Conservation (phyloP, 2,329 filamentous ascomycete species). For the Aspergillus tubingensis region DNA sequence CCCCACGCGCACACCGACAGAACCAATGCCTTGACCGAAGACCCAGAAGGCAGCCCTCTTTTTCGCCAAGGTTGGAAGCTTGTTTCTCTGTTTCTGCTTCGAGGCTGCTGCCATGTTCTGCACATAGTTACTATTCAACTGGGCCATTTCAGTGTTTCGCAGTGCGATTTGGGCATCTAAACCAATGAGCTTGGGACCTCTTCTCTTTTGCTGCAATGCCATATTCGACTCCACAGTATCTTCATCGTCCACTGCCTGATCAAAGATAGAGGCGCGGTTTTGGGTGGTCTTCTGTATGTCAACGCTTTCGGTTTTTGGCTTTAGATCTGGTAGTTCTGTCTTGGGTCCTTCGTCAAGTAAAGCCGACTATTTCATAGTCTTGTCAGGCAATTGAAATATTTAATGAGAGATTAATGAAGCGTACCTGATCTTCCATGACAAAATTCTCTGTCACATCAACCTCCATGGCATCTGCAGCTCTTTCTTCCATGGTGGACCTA, state of each 20-base stretch:
- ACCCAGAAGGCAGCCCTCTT: slow-evolving; percentile 66
- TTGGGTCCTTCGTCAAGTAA: slow-evolving; percentile 35
- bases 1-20: slow-evolving; percentile 52
- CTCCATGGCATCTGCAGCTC: slow-evolving; percentile 36
- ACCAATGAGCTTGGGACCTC: slow-evolving; percentile 44
- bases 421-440: slow-evolving; percentile 18
- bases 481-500: slow-evolving; percentile 27
- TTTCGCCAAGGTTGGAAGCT: slow-evolving; percentile 53
- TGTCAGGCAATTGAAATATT: not conserved
- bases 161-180: slow-evolving; percentile 56
- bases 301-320: not conserved
- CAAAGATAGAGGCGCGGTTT: not conserved
- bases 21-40: slow-evolving; percentile 58
- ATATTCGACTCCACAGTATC: slow-evolving; percentile 10
- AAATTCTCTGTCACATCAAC: slow-evolving; percentile 38
- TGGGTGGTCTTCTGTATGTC: not conserved
- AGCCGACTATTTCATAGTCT: slow-evolving; percentile 23
- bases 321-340: slow-evolving; percentile 2
- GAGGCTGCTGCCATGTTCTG: slow-evolving; percentile 59
- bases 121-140: slow-evolving; percentile 62
- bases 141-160: slow-evolving; percentile 56
- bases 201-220: slow-evolving; percentile 30
- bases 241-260: not conserved
- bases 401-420: not conserved
- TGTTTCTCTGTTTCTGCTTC: slow-evolving; percentile 48